Conservation (phyloP, 176 grass and related monocot species). For the Zizania latifolia region DNA sequence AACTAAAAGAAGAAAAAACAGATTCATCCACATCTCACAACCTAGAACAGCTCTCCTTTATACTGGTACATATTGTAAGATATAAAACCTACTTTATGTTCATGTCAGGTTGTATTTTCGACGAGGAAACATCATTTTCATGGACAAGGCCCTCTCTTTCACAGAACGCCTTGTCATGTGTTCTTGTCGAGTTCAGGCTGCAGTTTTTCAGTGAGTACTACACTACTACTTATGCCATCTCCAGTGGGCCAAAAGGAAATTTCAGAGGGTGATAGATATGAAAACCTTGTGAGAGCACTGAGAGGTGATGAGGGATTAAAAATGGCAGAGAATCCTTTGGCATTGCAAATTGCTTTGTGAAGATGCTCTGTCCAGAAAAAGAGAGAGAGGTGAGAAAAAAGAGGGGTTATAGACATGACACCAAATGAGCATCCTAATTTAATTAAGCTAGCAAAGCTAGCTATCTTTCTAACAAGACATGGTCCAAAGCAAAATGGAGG, state of each 20-base stretch:
- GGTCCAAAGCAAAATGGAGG: slow-evolving; percentile 31
- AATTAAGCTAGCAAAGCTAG: slow-evolving; percentile 51
- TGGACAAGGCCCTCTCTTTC: neutral
- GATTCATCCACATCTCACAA: slow-evolving; percentile 16
- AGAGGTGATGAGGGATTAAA: slow-evolving; percentile 11
- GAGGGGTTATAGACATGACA: slow-evolving; percentile 42
- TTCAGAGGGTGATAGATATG: neutral
- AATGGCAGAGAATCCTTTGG: slow-evolving; percentile 26
- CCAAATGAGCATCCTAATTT: slow-evolving; percentile 40
- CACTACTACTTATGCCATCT: neutral
- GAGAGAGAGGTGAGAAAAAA: slow-evolving; percentile 14
- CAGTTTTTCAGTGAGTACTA: slow-evolving; percentile 10
- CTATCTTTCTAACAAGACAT: slow-evolving; percentile 50
- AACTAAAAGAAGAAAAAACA: neutral
- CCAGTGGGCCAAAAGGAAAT: neutral
- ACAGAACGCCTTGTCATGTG: neutral
- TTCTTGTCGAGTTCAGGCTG: neutral
- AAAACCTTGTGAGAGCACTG: slow-evolving; percentile 31
- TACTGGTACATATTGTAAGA: neutral
- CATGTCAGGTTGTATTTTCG: slow-evolving; percentile 32
- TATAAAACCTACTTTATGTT: slow-evolving; percentile 11
- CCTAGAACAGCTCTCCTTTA: slow-evolving; percentile 12
- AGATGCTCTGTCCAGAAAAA: slow-evolving; percentile 39
- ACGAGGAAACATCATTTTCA: slow-evolving; percentile 40
- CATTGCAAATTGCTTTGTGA: slow-evolving; percentile 34